Conservation (phyloP, 257 asterid species). For the Solanum ossicruentum region DNA sequence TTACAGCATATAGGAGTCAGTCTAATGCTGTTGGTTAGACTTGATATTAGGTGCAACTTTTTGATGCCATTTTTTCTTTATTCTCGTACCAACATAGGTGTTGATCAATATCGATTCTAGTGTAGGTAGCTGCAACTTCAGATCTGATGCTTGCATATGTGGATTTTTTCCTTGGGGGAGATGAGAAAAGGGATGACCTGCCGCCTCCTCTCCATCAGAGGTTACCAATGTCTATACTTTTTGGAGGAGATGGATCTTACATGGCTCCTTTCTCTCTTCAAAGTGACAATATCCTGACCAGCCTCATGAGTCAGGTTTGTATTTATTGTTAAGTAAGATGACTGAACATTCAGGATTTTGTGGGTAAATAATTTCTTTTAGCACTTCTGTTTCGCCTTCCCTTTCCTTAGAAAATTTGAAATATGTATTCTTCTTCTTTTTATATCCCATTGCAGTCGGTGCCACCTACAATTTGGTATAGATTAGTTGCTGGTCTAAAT, state of each 20-base stretch:
- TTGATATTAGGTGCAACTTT: background rate
- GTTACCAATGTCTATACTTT: constrained; percentile 63
- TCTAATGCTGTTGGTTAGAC: background rate
- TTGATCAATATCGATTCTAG: background rate
- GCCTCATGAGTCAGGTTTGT: constrained; percentile 80
- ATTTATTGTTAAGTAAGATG: background rate
- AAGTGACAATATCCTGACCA: constrained; percentile 64
- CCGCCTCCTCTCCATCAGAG: constrained; percentile 81
- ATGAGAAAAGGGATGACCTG: constrained; percentile 74
- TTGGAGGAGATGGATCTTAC: constrained; percentile 94
- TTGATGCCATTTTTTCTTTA: background rate
- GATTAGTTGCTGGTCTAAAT: constrained; percentile 84
- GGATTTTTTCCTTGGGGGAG: constrained; percentile 95
- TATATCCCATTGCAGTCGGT: constrained; percentile 46
- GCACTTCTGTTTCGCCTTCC: background rate
- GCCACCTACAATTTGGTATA: constrained; percentile 80
- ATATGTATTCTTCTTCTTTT: background rate
- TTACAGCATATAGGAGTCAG: background rate
- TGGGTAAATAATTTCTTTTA: background rate
- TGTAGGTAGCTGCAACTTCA: constrained; percentile 78
- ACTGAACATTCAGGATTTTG: background rate
- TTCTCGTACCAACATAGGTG: background rate
- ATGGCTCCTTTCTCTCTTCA: constrained; percentile 80
- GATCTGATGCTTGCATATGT: constrained; percentile 79
- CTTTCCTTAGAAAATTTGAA: background rate